Evolutionary conservation across 129 eudicot genomes (phyloP), one percentile per base, ranked within the genome.

Genomic region (Flaveria trinervia): DNA sequence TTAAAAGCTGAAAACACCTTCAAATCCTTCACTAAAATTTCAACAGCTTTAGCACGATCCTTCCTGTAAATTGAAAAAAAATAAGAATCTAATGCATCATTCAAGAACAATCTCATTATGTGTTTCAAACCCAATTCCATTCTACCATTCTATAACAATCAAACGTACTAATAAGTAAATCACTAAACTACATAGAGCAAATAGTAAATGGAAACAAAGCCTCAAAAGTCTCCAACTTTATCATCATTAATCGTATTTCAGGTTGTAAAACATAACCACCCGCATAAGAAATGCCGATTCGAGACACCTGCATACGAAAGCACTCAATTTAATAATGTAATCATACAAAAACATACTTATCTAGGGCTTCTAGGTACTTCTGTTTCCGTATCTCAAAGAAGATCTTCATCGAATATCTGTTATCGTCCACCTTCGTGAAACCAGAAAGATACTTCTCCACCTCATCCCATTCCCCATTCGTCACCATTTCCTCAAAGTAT

Each of bases 31-130:
- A 89, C 92, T 69, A 89, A 78, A 62, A 89, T 85, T 14, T 89
- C 96, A 59, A 89, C 96, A 60, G 90, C 96, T 83, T 87, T 89
- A 70, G 92, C 82, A 45, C 92, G 96, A 79, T 89, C 96, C 79
- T 87, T 87, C 88, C 96, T 89, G 68, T 50, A 79, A 49, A 33
- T 43, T 72, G 41, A 23, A 80, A 11, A 25, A 36, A 5, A 36
- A 28, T 62, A 73, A 22, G 79, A 70, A 54, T 65, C 52, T 9
- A 55, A 16, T 61, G 26, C 65, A 71, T 48, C 82, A 15, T 43
- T 50, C 65, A 45, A 67, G 14, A 46, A 2, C n/a, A 2, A 20
- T 43, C 74, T 66, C 67, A 39, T 41, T 4, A 36, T 30, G 12
- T 14, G 33, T 52, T 56, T 36, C 48, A 66, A 73, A 65, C 65